phyloP scores from a whole-genome alignment of 371 early-diverging fungal species.

The Saksenaea vasiformis region DNA sequence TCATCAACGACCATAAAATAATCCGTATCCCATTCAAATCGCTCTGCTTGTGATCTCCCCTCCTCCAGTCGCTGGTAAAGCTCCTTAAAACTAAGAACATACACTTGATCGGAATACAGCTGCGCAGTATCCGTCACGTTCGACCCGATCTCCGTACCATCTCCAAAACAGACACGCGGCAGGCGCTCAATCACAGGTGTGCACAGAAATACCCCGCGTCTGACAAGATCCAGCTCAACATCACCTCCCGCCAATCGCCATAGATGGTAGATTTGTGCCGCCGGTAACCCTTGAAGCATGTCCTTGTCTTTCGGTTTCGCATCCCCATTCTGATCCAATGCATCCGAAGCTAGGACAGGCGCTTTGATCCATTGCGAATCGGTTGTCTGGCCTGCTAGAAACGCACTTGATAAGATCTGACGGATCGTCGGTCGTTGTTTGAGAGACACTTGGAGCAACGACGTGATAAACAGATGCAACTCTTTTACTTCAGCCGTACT shows the following conservation, averaged over 20 bases:
- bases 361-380: conserved; percentile 30
- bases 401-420: conserved; percentile 21
- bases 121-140: conserved; percentile 47
- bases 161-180: conserved; percentile 52
- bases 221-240: conserved; percentile 60
- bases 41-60: conserved; percentile 35
- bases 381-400: conserved; percentile 14
- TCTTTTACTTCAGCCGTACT: conserved; percentile 11
- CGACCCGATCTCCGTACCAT: conserved; percentile 49
- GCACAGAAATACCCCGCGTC: conserved; percentile 54
- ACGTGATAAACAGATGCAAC: conserved; percentile 28
- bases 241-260: conserved; percentile 73
- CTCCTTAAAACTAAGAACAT: conserved; percentile 56
- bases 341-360: conserved; percentile 41
- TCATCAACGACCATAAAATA: conserved; percentile 66
- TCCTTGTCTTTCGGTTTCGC: conserved; percentile 8
- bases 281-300: conserved; percentile 38
- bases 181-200: conserved; percentile 65
- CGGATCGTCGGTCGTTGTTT: conserved; percentile 13
- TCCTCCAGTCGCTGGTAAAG: conserved; percentile 53
- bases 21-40: conserved; percentile 67
- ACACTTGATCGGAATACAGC: conserved; percentile 55
- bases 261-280: conserved; percentile 59
- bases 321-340: conserved; percentile 31
- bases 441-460: conserved; percentile 26